Evolutionary conservation across 176 grass and related monocot genomes (phyloP).

Genomic region (Elaeis guineensis): DNA sequence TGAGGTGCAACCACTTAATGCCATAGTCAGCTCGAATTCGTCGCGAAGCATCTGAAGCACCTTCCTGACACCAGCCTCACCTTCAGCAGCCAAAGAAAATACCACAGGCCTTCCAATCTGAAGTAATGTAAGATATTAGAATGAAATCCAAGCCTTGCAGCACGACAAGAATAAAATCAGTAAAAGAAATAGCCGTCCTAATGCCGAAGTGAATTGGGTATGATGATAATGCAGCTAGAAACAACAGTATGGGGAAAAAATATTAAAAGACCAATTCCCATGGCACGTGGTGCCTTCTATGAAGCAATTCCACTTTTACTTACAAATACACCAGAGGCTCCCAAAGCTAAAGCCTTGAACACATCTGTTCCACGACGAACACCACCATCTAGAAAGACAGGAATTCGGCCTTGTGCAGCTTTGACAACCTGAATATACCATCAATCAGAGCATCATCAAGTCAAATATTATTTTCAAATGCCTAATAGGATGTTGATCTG

Average conservation of each 20-base stretch:
- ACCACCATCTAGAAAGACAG: slow-evolving; percentile 89
- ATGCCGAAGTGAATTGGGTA: too few relatives aligned
- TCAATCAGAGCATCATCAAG: background rate
- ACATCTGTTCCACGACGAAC: slow-evolving; percentile 93
- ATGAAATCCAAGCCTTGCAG: too few relatives aligned
- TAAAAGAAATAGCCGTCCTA: too few relatives aligned
- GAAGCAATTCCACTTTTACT: slow-evolving; percentile 4
- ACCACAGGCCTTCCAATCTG: slow-evolving; percentile 86
- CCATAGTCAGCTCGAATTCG: slow-evolving; percentile 90
- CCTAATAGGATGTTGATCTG: too few relatives aligned
- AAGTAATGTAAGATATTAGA: background rate
- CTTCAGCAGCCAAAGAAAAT: slow-evolving; percentile 74
- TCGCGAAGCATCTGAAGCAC: slow-evolving; percentile 83
- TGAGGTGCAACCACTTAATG: slow-evolving; percentile 81
- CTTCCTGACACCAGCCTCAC: slow-evolving; percentile 67
- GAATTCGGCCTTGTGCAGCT: slow-evolving; percentile 71
- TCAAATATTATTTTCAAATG: too few relatives aligned
- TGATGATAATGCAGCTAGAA: too few relatives aligned
- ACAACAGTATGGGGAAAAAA: too few relatives aligned
- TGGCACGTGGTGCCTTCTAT: too few relatives aligned
- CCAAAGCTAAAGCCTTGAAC: slow-evolving; percentile 92
- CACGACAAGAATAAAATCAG: too few relatives aligned
- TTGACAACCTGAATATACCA: slow-evolving; percentile 43
- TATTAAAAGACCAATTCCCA: too few relatives aligned
- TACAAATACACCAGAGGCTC: slow-evolving; percentile 87